These are phyloP conservation scores for Microdochium trichocladiopsis DNA, from an alignment of 2,329 filamentous ascomycete species.

Conservation along the genomic window DNA sequence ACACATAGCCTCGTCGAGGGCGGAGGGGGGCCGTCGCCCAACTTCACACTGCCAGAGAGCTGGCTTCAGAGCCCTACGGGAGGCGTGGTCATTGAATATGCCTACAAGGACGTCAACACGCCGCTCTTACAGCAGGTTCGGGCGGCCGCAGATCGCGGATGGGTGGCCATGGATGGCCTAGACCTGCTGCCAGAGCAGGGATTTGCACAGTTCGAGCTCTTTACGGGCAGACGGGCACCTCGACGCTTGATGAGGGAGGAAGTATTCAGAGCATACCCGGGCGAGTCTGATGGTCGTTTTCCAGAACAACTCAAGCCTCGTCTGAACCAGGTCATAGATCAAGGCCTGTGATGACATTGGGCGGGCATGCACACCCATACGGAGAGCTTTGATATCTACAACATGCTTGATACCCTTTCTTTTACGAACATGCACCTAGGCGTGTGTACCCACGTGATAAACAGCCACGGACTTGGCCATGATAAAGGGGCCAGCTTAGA, in stretches of 20 bases:
- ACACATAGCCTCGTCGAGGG: constrained; percentile 56
- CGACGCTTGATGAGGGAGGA: constrained; percentile 64
- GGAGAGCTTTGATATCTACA: background rate
- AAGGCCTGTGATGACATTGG: constrained; percentile 23
- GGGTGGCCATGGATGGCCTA: constrained; percentile 70
- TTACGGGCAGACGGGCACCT: constrained; percentile 65
- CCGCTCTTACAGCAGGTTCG: constrained; percentile 64
- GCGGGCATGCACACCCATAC: no score
- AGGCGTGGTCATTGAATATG: constrained; percentile 68
- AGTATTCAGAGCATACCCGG: constrained; percentile 41
- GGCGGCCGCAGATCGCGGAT: constrained; percentile 50
- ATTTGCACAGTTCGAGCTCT: constrained; percentile 75
- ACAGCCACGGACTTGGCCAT: no score
- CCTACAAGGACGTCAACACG: constrained; percentile 67
- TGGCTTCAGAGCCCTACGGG: constrained; percentile 70
- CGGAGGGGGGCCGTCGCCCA: constrained; percentile 45
- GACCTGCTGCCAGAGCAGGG: constrained; percentile 74
- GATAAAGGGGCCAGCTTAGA: no score
- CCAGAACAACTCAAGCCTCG: constrained; percentile 30
- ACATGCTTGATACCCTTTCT: background rate
- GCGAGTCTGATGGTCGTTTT: constrained; percentile 29
- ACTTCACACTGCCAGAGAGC: constrained; percentile 60
- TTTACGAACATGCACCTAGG: background rate
- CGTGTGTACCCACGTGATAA: no score
- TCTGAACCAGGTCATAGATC: constrained; percentile 29